Percentiles rank a stretch among this genome's conserved stretches.
phyloP scores from a whole-genome alignment of 2,329 filamentous ascomycete genomes.

The Colletotrichum zoysiae region DNA sequence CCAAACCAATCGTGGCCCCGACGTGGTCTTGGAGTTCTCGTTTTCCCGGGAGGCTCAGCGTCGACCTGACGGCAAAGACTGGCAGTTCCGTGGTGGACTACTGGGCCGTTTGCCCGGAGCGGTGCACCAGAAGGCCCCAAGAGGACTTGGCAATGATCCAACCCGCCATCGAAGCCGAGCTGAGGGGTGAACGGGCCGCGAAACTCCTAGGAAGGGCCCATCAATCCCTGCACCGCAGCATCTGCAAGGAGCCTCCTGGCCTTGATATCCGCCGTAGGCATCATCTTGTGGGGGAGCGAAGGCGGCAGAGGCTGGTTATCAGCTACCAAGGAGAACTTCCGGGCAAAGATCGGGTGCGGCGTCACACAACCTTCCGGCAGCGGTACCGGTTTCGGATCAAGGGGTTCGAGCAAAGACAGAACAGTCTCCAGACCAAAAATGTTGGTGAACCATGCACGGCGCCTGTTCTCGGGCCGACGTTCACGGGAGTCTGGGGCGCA shows the following conservation, averaged over 20 bases:
- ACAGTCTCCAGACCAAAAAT: slow-evolving; percentile 35
- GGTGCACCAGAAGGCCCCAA: slow-evolving; percentile 3
- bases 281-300: slow-evolving; percentile 50
- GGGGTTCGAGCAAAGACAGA: slow-evolving; percentile 24
- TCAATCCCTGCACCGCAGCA: slow-evolving; percentile 46
- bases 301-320: slow-evolving; percentile 50
- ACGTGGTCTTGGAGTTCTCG: slow-evolving; percentile 10
- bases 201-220: slow-evolving; percentile 51
- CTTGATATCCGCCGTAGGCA: slow-evolving; percentile 58
- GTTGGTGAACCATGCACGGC: slow-evolving; percentile 26
- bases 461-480: slow-evolving; percentile 10
- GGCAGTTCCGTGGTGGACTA: not conserved
- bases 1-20: slow-evolving; percentile 39
- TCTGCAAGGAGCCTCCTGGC: slow-evolving; percentile 52
- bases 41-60: not conserved
- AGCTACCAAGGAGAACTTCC: slow-evolving; percentile 56
- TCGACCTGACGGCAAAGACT: slow-evolving; percentile 7
- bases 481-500: not conserved
- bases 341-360: slow-evolving; percentile 59
- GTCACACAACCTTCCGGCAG: slow-evolving; percentile 53
- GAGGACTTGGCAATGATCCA: slow-evolving; percentile 55
- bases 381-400: slow-evolving; percentile 43
- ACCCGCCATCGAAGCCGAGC: slow-evolving; percentile 59
- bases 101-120: slow-evolving; percentile 4
- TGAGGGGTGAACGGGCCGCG: slow-evolving; percentile 60